These are phyloP conservation scores for Jacaranda copaia DNA, from an alignment of 257 asterid species.

Conservation along the genomic window DNA sequence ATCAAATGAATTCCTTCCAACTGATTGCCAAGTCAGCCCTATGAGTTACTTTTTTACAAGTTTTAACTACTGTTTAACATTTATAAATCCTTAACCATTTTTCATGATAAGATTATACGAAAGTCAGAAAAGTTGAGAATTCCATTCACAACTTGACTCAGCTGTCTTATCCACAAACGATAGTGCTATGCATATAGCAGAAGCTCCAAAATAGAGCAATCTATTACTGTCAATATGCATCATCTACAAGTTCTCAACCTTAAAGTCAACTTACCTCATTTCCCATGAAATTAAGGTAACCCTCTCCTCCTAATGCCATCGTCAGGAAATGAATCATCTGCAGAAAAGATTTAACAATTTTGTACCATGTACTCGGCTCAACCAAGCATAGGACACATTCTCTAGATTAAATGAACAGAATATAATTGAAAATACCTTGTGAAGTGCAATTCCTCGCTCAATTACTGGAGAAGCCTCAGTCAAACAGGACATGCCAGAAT, in stretches of 20 bases:
- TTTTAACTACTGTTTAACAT: background rate
- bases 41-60: conserved; percentile 12
- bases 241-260: conserved; percentile 18
- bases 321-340: conserved; percentile 98
- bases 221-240: conserved; percentile 15
- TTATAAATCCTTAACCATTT: conserved; percentile 14
- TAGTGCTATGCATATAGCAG: conserved; percentile 20
- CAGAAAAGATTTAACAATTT: conserved; percentile 32
- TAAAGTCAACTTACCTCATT: conserved; percentile 74
- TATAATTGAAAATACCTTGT: conserved; percentile 70
- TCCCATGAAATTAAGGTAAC: conserved; percentile 98
- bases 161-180: conserved; percentile 6
- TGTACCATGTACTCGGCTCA: conserved; percentile 30
- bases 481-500: conserved; percentile 93
- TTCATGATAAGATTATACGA: background rate
- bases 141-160: background rate
- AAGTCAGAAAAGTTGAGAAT: conserved; percentile 16
- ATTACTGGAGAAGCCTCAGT: conserved; percentile 79
- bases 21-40: conserved; percentile 18
- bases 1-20: conserved; percentile 10
- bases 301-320: conserved; percentile 98
- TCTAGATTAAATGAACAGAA: conserved; percentile 17
- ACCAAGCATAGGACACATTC: conserved; percentile 26
- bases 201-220: conserved; percentile 28
- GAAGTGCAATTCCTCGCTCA: conserved; percentile 93